phyloP scores from a whole-genome alignment of 768 basidiomycete species.

The Mycena kentingensis region DNA sequence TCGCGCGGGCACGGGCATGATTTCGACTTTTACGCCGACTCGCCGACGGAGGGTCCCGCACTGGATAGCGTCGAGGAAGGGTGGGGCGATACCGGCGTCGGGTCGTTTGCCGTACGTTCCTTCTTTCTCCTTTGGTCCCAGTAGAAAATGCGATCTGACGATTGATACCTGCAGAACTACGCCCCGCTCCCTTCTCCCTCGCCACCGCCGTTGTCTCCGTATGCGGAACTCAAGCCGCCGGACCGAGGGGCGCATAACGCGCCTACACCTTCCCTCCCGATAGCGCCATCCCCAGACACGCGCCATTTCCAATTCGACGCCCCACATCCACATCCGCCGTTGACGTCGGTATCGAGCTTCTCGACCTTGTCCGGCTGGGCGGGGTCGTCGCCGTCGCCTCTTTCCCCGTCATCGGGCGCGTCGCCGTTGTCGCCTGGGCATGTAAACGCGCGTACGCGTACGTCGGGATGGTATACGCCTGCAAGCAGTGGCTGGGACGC shows the following conservation, averaged over 20 bases:
- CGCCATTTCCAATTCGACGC: constrained; percentile 8
- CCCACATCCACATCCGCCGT: constrained; percentile 10
- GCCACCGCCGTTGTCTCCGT: background rate
- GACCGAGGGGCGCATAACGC: background rate
- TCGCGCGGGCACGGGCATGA: constrained; percentile 1
- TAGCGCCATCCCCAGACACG: constrained; percentile 10
- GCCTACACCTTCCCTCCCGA: background rate
- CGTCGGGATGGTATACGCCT: constrained; percentile 21
- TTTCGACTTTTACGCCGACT: background rate
- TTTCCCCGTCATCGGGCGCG: background rate
- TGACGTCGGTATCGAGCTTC: constrained; percentile 33
- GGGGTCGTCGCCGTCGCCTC: constrained; percentile 27
- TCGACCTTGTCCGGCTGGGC: constrained; percentile 43
- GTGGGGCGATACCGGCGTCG: constrained; percentile 28
- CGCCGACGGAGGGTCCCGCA: background rate
- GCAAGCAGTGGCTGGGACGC: too few species aligned
- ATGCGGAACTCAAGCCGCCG: too few species aligned
- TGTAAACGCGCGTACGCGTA: constrained; percentile 2
- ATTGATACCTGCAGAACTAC: background rate
- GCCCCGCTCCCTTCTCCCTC: background rate
- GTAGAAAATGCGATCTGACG: too few species aligned
- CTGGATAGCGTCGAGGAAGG: constrained; percentile 12
- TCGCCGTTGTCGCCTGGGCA: background rate
- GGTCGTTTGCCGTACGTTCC: constrained; percentile 19
- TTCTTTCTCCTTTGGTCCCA: background rate